A percentile compares a stretch with the other conserved stretches of the same genome.
Evolutionary conservation across 192 early-diverging fungal species (phyloP).

Genomic region (Coemansia sp.): DNA sequence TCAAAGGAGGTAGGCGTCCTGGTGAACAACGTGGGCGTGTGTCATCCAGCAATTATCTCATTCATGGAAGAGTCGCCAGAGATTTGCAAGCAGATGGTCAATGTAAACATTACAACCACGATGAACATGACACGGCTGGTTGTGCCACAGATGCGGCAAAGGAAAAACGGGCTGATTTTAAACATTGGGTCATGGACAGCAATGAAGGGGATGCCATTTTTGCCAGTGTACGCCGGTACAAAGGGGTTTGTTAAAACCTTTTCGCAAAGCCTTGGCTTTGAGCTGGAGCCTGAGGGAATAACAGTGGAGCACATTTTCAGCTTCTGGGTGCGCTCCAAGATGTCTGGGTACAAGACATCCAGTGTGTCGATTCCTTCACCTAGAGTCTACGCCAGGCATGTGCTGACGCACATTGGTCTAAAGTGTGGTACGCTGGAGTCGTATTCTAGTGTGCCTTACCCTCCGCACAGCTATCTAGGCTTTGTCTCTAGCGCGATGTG

Average conservation of each 20-base stretch:
- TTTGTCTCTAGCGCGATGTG: conserved; percentile 44
- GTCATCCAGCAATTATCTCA: conserved; percentile 81
- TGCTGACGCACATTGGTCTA: conserved; percentile 71
- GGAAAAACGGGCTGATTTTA: conserved; percentile 80
- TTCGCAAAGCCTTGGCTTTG: conserved; percentile 84
- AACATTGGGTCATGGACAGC: conserved; percentile 93
- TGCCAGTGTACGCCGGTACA: conserved; percentile 90
- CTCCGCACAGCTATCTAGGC: conserved; percentile 49
- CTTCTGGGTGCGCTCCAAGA: conserved; percentile 92
- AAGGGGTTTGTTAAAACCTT: conserved; percentile 92
- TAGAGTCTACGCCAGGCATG: conserved; percentile 73
- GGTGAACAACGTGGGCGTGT: conserved; percentile 94
- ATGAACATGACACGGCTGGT: conserved; percentile 81
- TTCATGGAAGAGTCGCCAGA: conserved; percentile 79
- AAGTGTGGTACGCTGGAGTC: conserved; percentile 59
- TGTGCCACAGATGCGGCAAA: conserved; percentile 76
- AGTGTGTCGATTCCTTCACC: conserved; percentile 76
- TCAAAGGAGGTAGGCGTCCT: conserved; percentile 51
- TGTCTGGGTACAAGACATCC: conserved; percentile 90
- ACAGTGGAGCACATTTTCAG: conserved; percentile 89
- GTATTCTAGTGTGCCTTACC: conserved; percentile 44
- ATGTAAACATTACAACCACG: conserved; percentile 81
- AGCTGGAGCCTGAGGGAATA: conserved; percentile 74
- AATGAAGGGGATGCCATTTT: conserved; percentile 77
- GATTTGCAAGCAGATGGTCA: conserved; percentile 75